Base-by-base conservation (phyloP, 768 basidiomycete species). In the Amanita pseudoporphyria region DNA sequence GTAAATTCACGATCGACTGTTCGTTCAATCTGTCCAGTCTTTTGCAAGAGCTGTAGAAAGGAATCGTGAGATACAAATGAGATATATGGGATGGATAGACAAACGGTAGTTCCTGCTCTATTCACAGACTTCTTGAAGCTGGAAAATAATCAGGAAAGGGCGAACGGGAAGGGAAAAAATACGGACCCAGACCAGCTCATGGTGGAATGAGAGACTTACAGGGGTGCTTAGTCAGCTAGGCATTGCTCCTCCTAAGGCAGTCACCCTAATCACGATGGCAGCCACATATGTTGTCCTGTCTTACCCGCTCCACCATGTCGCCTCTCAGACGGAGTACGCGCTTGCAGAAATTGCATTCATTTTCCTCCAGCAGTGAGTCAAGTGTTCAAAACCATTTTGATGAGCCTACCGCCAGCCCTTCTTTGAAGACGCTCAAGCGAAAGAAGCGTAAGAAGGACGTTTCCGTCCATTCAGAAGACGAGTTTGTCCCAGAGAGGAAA, bases 21-120 rank as follows among this genome's bases (percentile, higher is more conserved):
- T 24, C 93, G 77, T 63, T 98, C 95, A 52, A 98, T 91, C 68
- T 97, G 94, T 49, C 95, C 95, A 1, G 94, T 95, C 80, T 97
- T 97, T 74, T 97, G 94, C 64, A 95, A 77, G 58, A 98, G 77
- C 88, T 92, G 61, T 37, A 45, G 30, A 36, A 55, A 49, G 33
- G 45, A 42, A 33, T 53, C 45, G 35, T 55, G 52, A 53, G 52
- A 42, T 57, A 51, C 55, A 49, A 47, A 48, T 49, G 33, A 9
- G 49, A 47, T 37, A 45, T 31, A 38, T 39, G 51, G 44, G 47
- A 53, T 37, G 16, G 47, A 42, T 44, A 37, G 46, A 60, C 78
- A 59, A 64, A 90, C 83, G 57, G 89, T 93, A 12, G 94, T 97
- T 45, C 91, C 90, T 22, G 89, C 87, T 56, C 94, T 77, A 67